These are phyloP conservation scores for Oryza punctata DNA, from an alignment of 176 grass and related monocot species.

Conservation along the genomic window DNA sequence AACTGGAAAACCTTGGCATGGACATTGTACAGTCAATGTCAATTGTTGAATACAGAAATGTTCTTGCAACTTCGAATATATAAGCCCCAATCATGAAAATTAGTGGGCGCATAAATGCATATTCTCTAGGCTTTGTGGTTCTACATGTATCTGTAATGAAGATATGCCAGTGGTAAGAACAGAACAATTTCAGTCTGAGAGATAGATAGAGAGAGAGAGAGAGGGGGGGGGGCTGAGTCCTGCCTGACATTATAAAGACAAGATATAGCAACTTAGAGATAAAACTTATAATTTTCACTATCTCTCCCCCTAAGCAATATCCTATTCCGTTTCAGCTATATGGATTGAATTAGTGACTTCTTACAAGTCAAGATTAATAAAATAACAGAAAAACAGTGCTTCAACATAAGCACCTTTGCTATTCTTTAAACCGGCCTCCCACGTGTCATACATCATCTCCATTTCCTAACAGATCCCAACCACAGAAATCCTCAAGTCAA, in stretches of 20 bases:
- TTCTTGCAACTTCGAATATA: not conserved
- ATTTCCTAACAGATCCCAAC: slow-evolving; percentile 55
- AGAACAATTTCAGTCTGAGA: not conserved
- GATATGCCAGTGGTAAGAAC: not conserved
- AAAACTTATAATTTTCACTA: not conserved
- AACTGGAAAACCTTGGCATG: not conserved
- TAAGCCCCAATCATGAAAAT: not conserved
- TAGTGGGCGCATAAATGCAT: not conserved
- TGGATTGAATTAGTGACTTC: not conserved
- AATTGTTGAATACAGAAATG: not conserved
- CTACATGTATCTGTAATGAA: not conserved
- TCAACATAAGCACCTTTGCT: slow-evolving; percentile 30
- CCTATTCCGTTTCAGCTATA: slow-evolving; percentile 6
- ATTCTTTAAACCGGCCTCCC: slow-evolving; percentile 26
- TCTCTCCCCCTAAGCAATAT: not conserved
- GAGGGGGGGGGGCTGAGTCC: too few species aligned
- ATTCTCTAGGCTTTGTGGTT: not conserved
- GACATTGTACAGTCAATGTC: not conserved
- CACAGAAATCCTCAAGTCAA: slow-evolving; percentile 37
- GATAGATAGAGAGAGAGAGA: not conserved
- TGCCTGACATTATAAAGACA: not conserved
- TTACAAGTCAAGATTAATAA: not conserved
- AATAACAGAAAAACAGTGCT: slow-evolving; percentile 28
- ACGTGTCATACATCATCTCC: slow-evolving; percentile 49
- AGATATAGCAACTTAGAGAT: not conserved